phyloP scores from a whole-genome alignment of 2,329 filamentous ascomycete genomes.

The Ascochyta lentis region DNA sequence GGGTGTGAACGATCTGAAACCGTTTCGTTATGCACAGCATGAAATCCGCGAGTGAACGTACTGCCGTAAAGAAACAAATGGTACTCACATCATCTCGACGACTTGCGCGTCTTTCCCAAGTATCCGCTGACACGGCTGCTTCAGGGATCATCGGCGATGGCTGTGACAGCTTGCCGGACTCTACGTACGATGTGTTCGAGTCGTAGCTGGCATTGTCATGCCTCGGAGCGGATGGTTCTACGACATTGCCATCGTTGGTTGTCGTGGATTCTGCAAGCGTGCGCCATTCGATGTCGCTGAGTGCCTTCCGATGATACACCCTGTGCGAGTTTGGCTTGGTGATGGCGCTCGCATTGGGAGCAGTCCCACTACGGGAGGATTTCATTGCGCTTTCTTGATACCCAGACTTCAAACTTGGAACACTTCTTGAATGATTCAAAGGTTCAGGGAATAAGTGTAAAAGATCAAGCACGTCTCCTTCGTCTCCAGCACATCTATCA shows the following conservation, averaged over 20 bases:
- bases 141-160: constrained; percentile 34
- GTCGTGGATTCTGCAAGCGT: constrained; percentile 20
- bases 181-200: constrained; percentile 26
- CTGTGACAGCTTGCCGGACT: constrained; percentile 27
- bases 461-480: constrained; percentile 11
- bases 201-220: constrained; percentile 30
- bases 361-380: constrained; percentile 33
- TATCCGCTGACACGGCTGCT: constrained; percentile 21
- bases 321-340: constrained; percentile 30
- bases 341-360: constrained; percentile 24
- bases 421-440: constrained; percentile 25
- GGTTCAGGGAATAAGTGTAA: constrained; percentile 21
- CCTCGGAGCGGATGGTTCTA: constrained; percentile 20
- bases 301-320: constrained; percentile 23
- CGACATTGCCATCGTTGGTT: constrained; percentile 27
- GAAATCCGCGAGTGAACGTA: constrained; percentile 25
- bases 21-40: constrained; percentile 34
- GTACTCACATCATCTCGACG: constrained; percentile 42
- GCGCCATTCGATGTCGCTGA: constrained; percentile 30
- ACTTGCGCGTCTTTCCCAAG: constrained; percentile 16
- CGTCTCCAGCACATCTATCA: constrained; percentile 11
- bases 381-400: constrained; percentile 32
- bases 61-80: constrained; percentile 25
- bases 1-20: constrained; percentile 31
- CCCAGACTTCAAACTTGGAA: constrained; percentile 17